A percentile compares a stretch with the other conserved stretches of the same genome.
Conservation (phyloP, 2,329 filamentous ascomycete species). For the Neofusicoccum sp. region DNA sequence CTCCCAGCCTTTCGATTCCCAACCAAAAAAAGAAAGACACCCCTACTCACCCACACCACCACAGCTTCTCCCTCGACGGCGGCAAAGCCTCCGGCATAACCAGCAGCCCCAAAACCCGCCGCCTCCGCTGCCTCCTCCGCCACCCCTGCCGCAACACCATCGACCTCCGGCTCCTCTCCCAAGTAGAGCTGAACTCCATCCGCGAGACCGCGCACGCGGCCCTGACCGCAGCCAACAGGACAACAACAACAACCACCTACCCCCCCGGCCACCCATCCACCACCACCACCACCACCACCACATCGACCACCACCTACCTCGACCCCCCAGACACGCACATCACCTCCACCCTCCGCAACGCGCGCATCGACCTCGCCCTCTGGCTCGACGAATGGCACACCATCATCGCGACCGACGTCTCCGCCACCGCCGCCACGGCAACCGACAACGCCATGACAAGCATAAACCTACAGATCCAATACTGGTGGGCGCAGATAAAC, state of each 20-base stretch:
- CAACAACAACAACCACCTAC: neutral
- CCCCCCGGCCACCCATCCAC: neutral
- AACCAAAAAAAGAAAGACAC: neutral
- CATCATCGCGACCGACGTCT: constrained; percentile 24
- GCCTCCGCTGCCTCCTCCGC: constrained; percentile 47
- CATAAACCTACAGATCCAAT: constrained; percentile 52
- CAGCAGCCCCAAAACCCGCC: constrained; percentile 38
- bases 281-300: neutral
- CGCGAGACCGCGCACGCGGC: constrained; percentile 31
- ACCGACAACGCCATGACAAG: constrained; percentile 39
- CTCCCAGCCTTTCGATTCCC: neutral
- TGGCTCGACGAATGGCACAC: constrained; percentile 47
- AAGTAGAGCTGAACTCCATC: constrained; percentile 50
- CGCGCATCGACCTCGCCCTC: constrained; percentile 48
- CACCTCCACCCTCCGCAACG: constrained; percentile 42
- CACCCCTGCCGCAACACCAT: constrained; percentile 46
- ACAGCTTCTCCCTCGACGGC: constrained; percentile 45
- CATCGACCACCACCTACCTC: constrained; percentile 1
- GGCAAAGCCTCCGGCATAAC: constrained; percentile 45
- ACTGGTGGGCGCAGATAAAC: constrained; percentile 55
- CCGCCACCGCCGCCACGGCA: neutral
- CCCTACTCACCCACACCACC: neutral
- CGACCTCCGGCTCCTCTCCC: constrained; percentile 52
- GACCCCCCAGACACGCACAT: constrained; percentile 23
- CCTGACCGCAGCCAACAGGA: constrained; percentile 6